These are phyloP conservation scores for Candida chauliodis DNA, from an alignment of 805 yeast genomes.

Conservation along the genomic window DNA sequence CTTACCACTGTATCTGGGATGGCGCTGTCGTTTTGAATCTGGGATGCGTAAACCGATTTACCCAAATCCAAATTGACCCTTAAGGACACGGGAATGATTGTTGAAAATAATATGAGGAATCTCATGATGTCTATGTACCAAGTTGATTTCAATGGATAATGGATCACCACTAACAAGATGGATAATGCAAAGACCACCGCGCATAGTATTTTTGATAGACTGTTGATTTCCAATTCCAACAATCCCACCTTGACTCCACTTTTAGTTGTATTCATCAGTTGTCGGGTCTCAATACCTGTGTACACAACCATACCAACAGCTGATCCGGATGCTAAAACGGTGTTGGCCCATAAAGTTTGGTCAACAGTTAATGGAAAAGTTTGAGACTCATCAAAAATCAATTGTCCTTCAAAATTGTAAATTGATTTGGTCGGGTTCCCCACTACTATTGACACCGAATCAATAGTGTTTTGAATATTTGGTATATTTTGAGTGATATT, in stretches of 20 bases:
- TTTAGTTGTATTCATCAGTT: conserved; percentile 86
- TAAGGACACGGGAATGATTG: conserved; percentile 93
- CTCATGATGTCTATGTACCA: conserved; percentile 94
- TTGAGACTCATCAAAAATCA: conserved; percentile 45
- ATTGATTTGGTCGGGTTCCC: conserved; percentile 84
- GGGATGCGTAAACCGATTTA: conserved; percentile 91
- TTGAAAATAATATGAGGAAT: conserved; percentile 85
- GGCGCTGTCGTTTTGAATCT: conserved; percentile 80
- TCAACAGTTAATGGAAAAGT: conserved; percentile 74
- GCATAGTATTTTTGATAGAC: conserved; percentile 83
- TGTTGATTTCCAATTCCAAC: conserved; percentile 86
- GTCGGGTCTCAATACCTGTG: conserved; percentile 92
- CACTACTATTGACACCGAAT: conserved; percentile 54
- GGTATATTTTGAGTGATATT: conserved; percentile 60
- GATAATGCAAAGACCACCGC: conserved; percentile 79
- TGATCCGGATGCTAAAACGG: conserved; percentile 91
- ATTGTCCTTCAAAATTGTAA: conserved; percentile 74
- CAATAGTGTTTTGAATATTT: conserved; percentile 48
- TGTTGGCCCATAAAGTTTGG: conserved; percentile 96
- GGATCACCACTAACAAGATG: conserved; percentile 69
- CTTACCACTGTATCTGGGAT: conserved; percentile 90
- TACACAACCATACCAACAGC: conserved; percentile 85
- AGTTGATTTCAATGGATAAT: conserved; percentile 50
- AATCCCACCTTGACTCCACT: conserved; percentile 87
- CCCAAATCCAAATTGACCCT: conserved; percentile 95